Conservation (phyloP, 441 rosid species). For the Pelargonium australe region DNA sequence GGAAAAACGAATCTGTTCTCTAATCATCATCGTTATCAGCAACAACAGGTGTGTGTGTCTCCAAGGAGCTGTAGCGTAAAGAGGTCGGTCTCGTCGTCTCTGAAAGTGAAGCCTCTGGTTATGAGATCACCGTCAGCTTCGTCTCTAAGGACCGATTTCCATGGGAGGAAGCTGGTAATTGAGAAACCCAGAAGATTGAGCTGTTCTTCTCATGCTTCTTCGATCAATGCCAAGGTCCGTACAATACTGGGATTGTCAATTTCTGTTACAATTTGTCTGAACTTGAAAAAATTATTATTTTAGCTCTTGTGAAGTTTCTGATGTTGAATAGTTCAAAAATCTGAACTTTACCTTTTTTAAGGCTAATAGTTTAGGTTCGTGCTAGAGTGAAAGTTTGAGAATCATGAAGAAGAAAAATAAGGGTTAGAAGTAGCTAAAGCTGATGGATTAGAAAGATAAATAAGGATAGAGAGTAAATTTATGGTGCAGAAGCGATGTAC, state of each 20-base stretch:
- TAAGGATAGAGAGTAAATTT: too few species aligned
- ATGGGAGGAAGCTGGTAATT: constrained; percentile 34
- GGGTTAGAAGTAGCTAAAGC: not conserved
- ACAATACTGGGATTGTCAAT: not conserved
- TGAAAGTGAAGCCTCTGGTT: constrained; percentile 25
- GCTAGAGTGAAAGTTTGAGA: too few species aligned
- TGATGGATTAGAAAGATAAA: too few species aligned
- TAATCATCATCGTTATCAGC: constrained; percentile 16
- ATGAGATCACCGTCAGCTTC: constrained; percentile 24
- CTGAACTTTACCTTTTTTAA: too few species aligned
- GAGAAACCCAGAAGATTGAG: constrained; percentile 24
- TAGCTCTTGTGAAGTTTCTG: too few species aligned
- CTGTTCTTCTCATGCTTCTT: constrained; percentile 12
- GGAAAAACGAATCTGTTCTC: constrained; percentile 37
- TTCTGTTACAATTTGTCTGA: not conserved
- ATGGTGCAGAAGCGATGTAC: too few species aligned
- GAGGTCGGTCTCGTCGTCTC: constrained; percentile 25
- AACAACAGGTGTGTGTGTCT: constrained; percentile 13
- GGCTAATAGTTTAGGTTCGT: too few species aligned
- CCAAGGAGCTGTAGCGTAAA: constrained; percentile 25
- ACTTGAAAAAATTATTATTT: too few species aligned
- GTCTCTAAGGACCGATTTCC: constrained; percentile 26
- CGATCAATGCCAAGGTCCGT: constrained; percentile 44
- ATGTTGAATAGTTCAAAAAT: too few species aligned
- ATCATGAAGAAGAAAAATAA: too few species aligned